These are phyloP conservation scores for Uronychia setigera DNA, from an alignment of 73 alveolate species.

Conservation along the genomic window DNA sequence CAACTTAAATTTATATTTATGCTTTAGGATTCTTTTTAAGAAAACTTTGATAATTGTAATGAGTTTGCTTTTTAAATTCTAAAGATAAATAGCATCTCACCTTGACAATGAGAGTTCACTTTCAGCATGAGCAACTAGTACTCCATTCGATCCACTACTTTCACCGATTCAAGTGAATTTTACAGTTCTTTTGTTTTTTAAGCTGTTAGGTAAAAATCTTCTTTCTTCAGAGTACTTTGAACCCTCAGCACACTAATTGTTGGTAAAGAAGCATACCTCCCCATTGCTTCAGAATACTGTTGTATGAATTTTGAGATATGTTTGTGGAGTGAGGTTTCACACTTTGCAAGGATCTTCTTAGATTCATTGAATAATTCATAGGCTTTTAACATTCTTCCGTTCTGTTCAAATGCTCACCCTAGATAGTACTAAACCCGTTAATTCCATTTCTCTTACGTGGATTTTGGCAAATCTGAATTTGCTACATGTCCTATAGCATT, in stretches of 20 bases:
- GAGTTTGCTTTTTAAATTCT: not conserved
- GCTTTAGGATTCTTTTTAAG: not conserved
- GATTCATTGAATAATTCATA: not conserved
- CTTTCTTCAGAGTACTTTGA: not conserved
- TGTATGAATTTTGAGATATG: not conserved
- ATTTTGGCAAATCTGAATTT: constrained; percentile 30
- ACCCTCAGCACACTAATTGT: not conserved
- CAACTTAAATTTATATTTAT: no score
- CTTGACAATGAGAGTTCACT: not conserved
- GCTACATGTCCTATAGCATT: constrained; percentile 37
- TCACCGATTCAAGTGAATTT: not conserved
- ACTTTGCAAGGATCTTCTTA: not conserved
- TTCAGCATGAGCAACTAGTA: not conserved
- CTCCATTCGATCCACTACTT: not conserved
- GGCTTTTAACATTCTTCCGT: not conserved
- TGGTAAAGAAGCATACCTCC: not conserved
- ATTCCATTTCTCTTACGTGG: not conserved
- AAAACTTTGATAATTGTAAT: no score
- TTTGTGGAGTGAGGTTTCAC: not conserved
- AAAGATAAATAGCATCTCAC: not conserved
- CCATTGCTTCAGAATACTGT: not conserved
- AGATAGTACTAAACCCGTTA: constrained; percentile 5
- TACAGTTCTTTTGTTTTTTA: not conserved
- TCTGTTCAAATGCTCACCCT: constrained; percentile 17
- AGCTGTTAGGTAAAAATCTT: not conserved